phyloP scores from a whole-genome alignment of 2,329 filamentous ascomycete species.

The Botrytis deweyae region DNA sequence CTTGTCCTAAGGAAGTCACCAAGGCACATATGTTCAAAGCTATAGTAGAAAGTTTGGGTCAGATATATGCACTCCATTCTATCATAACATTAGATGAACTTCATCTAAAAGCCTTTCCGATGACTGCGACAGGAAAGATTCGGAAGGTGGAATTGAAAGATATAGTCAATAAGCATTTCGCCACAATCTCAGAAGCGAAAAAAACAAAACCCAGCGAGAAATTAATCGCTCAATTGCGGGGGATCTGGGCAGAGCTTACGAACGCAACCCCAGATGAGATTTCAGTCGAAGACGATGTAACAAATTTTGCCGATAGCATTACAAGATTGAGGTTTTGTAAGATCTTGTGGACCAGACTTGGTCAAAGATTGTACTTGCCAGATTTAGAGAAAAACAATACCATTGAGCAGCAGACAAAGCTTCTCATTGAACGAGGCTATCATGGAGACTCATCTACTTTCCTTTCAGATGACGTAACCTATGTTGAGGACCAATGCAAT shows the following conservation, averaged over 20 bases:
- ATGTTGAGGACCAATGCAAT: too few relatives aligned
- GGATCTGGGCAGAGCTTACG: conserved; percentile 8
- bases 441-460: not conserved
- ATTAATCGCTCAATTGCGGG: not conserved
- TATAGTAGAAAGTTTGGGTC: not conserved
- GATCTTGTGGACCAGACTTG: not conserved
- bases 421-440: not conserved
- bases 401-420: not conserved
- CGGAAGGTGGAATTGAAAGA: not conserved
- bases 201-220: not conserved
- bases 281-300: not conserved
- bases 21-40: not conserved
- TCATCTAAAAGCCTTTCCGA: not conserved
- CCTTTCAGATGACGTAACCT: not conserved
- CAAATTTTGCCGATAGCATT: not conserved
- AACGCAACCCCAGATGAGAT: not conserved
- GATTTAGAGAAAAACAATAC: not conserved
- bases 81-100: not conserved
- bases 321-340: not conserved
- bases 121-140: conserved; percentile 4
- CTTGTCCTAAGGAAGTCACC: not conserved
- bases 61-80: not conserved
- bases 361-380: not conserved
- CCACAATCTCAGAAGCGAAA: not conserved
- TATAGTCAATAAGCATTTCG: not conserved